Base-by-base conservation (phyloP, 768 basidiomycete genomes). In the Mycena venus region DNA sequence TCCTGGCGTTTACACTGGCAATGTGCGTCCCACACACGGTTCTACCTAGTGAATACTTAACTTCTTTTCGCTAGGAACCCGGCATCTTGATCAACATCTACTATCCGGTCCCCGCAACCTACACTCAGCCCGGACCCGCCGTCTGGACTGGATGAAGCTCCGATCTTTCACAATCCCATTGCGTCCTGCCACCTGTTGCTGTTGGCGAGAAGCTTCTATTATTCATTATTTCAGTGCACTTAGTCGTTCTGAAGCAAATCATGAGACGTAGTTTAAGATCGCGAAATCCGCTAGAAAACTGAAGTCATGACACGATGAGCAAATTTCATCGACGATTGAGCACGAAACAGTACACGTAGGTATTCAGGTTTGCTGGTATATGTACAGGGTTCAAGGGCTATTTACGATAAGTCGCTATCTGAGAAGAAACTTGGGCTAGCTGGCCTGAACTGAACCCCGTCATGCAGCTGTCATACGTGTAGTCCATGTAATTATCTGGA, bases 401-500 rank as follows among this genome's bases (percentile, higher is more conserved):
- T 7, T 49, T 15, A 32, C 63, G 63, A 53, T 66, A 53, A 34
- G 15, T 21, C 21, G 21, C 23, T 11, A 53, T 17, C 23, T 66
- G 61, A 6, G 42, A 3, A 9, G 4, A 19, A 42, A 63, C 27
- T 40, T 40, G 60, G 1, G 23, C 12, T 15, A 70, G 75, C 76
- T 90, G 89, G 44, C 88, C 88, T 53, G 82, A 36, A 34, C 88
- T 89, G 81, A 90, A 90, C 69, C 86, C 72, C 72, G 69, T 84
- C 88, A 88, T 89, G 85, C 89, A 90, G 68, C 83, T 78, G 74
- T 90, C 89, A 70, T 87, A 81, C 31, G 82, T 83, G 84, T 89
- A 90, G 79, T 90, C 89, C 89, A 90, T 89, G 83, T 83, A 90
- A 83, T 89, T 89, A 80, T 85, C 85, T 85, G 34, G 21, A 36